Evolutionary conservation across 2,329 filamentous ascomycete species (phyloP).

Genomic region (Diplodia mutila): DNA sequence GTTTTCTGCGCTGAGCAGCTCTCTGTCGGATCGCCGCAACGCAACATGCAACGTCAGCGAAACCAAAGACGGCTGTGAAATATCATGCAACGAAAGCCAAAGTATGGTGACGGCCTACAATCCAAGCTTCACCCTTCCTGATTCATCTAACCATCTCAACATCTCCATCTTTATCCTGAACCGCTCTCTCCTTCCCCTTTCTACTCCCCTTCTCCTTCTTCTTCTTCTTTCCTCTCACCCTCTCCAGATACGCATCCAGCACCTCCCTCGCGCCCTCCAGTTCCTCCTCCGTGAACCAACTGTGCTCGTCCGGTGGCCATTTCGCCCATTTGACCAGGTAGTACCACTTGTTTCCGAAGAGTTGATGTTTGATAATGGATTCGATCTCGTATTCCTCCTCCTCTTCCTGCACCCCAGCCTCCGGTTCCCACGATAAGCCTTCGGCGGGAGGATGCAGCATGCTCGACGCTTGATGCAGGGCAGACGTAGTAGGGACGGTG

Average conservation of each 20-base stretch:
- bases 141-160: not conserved
- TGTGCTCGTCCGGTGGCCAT: not conserved
- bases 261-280: not conserved
- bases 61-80: not conserved
- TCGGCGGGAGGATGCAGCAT: slow-evolving; percentile 9
- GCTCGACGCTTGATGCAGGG: not conserved
- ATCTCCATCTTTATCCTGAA: not conserved
- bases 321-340: slow-evolving; percentile 15
- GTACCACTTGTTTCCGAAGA: not conserved
- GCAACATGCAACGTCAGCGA: no score
- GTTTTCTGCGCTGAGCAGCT: no score
- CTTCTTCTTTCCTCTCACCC: not conserved
- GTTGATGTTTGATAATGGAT: not conserved
- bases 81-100: no score
- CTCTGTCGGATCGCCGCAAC: not conserved
- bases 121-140: not conserved
- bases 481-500: not conserved
- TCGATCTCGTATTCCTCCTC: slow-evolving; percentile 7
- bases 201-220: not conserved
- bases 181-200: not conserved
- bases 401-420: not conserved
- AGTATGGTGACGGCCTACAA: not conserved
- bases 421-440: not conserved
- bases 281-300: slow-evolving; percentile 7
- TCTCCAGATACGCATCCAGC: not conserved